These are phyloP conservation scores for Schizosaccharomyces osmophilus DNA, from an alignment of 805 yeast genomes.

Conservation along the genomic window DNA sequence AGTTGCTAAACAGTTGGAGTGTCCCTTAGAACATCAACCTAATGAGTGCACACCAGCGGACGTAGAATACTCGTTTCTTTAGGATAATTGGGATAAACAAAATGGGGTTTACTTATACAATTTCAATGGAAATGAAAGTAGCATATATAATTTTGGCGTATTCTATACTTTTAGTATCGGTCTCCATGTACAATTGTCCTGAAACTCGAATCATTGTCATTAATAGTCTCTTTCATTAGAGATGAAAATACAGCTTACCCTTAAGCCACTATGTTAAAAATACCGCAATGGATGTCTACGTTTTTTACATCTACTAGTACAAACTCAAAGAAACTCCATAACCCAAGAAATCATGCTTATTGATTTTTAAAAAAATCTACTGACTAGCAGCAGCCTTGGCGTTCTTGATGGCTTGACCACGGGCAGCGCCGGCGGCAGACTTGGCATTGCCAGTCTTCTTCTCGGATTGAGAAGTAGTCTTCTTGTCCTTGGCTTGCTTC, in stretches of 20 bases:
- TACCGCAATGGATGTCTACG: no score
- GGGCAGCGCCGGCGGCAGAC: conserved; percentile 21
- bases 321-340: neutral
- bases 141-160: no score
- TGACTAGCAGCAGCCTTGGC: neutral
- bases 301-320: neutral
- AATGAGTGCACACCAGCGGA: neutral
- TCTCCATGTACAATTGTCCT: no score
- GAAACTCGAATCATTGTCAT: no score
- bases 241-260: no score
- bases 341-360: neutral
- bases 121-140: no score
- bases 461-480: conserved; percentile 74
- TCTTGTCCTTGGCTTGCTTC: conserved; percentile 23
- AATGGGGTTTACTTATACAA: no score
- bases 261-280: no score
- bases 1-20: neutral
- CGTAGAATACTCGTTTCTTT: neutral
- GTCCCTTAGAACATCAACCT: neutral
- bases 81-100: neutral
- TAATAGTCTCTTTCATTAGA: no score
- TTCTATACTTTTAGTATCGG: no score
- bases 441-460: conserved; percentile 87
- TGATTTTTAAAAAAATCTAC: neutral
- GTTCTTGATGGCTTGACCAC: conserved; percentile 21